These are phyloP conservation scores for Mycena vulgaris DNA, from an alignment of 768 basidiomycete genomes.

Conservation along the genomic window DNA sequence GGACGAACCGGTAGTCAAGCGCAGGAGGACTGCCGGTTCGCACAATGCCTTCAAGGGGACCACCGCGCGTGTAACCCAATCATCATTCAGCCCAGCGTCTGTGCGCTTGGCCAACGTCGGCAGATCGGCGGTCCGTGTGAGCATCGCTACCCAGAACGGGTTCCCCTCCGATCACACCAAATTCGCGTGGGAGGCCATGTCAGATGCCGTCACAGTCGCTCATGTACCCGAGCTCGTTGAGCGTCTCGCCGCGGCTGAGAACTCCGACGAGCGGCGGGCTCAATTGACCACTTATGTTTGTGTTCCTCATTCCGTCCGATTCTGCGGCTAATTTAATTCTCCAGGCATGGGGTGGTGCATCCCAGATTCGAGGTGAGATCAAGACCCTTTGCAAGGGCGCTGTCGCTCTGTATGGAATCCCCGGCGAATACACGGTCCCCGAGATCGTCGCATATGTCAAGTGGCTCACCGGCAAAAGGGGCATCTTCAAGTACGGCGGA, in stretches of 20 bases:
- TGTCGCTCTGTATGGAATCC: too few relatives aligned
- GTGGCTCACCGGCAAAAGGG: background rate
- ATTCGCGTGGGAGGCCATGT: background rate
- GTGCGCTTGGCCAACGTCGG: conserved; percentile 3
- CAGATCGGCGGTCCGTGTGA: background rate
- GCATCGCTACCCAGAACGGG: background rate
- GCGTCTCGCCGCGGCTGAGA: background rate
- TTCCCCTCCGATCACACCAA: conserved; percentile 1
- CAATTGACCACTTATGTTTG: conserved; percentile 7
- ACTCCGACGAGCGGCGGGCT: background rate
- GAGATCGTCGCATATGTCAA: background rate
- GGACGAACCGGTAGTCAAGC: background rate
- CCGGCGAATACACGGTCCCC: background rate
- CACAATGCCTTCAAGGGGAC: background rate
- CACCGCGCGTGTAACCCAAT: background rate
- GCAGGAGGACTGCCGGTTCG: background rate
- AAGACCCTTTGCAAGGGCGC: conserved; percentile 1
- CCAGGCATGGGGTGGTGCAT: conserved; percentile 1
- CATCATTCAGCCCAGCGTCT: background rate
- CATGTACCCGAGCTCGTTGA: background rate
- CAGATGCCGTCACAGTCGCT: background rate
- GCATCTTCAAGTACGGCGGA: conserved; percentile 7
- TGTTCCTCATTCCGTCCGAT: too few relatives aligned
- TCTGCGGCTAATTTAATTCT: too few relatives aligned
- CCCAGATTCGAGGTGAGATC: background rate